Base-by-base conservation (phyloP, 1,284 basidiomycete genomes). In the Ceraceosorus guamensis region DNA sequence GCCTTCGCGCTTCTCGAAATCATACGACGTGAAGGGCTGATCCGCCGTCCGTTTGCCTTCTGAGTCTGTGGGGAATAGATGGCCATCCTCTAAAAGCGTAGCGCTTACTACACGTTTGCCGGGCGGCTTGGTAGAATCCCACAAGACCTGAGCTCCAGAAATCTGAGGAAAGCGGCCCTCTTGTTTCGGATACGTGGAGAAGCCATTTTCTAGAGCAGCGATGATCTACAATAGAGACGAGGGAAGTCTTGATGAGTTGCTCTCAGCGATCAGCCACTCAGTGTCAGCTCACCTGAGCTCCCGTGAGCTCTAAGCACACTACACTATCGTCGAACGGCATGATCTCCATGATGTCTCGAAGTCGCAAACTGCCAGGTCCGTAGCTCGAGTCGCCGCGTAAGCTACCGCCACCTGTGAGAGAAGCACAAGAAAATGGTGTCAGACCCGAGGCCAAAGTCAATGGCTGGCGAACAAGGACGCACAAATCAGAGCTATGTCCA, bases 101-200 rank as follows among this genome's bases (percentile, higher is more conserved):
- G 69, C 68, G n/a, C 60, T 64, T 5, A 71, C 58, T 4, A 73
- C 49, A 14, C 71, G 62, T 11, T 62, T 39, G 2, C 66, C 66
- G 0, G 71, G 64, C 10, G 59, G 57, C 48, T 79, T 80, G 39
- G 82, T 81, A 43, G 89, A 91, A 75, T 95, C 90, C 91, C 90
- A 93, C 18, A 84, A 82, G 4, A 92, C 85, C 4, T 84, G 84
- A 56, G 93, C 82, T n/a, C 91, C 91, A 13, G 89, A 86, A 33
- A 93, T 80, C 24, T 91, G 82, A 0, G 91, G 91, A 76, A 95
- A 95, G 3, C 91, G 87, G 11, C 89, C 91, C 81, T 93, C 91
- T 77, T 92, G 90, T 16, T 88, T 86, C 4, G 91, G 91, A 83
- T 88, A 93, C 53, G 83, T 87, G 53, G 79, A 81, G 11, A 95